Evolutionary conservation across 176 grass and related monocot genomes (phyloP), one percentile per base, ranked within the genome.

Genomic region (Themeda triandra): DNA sequence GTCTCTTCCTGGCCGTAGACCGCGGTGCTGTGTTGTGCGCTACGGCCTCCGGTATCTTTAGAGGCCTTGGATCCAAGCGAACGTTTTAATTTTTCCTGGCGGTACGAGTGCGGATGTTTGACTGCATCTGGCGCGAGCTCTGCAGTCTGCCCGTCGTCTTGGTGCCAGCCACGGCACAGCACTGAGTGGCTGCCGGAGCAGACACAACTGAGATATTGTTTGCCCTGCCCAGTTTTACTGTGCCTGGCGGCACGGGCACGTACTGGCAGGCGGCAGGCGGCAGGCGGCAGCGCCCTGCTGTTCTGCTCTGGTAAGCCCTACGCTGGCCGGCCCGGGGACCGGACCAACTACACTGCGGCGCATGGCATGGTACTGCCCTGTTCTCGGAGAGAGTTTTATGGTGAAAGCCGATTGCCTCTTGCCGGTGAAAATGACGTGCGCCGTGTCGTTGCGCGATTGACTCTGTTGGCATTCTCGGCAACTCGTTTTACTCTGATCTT

Each of bases 351-450:
- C 31, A 0, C 63, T 15, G 53, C 27, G 24, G 10, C 37, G 59
- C 2, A 45, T 18, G 67, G 30, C n/a, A n/a, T n/a, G n/a, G n/a
- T n/a, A n/a, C n/a, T n/a, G n/a, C n/a, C n/a, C n/a, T n/a, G n/a
- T n/a, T n/a, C n/a, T n/a, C n/a, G n/a, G n/a, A n/a, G n/a, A n/a
- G n/a, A n/a, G n/a, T n/a, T n/a, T 70, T 77, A 75, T 49, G 29
- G 40, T n/a, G 19, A 29, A 23, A 59, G 48, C 23, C 39, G 65
- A 31, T 78, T 53, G 17, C 73, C 19, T 17, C 56, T 31, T 88
- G 74, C 80, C 33, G 42, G 41, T 73, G 80, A 84, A 79, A 88
- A 62, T 9, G 67, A 54, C 42, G n/a, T 13, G 56, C 19, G 77
- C 21, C 86, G 64, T 31, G 64, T 25, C 36, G 36, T 0, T 46